These are phyloP conservation scores for Cystobasidiaceae sp. DNA, from an alignment of 1,284 basidiomycete genomes.

Conservation along the genomic window DNA sequence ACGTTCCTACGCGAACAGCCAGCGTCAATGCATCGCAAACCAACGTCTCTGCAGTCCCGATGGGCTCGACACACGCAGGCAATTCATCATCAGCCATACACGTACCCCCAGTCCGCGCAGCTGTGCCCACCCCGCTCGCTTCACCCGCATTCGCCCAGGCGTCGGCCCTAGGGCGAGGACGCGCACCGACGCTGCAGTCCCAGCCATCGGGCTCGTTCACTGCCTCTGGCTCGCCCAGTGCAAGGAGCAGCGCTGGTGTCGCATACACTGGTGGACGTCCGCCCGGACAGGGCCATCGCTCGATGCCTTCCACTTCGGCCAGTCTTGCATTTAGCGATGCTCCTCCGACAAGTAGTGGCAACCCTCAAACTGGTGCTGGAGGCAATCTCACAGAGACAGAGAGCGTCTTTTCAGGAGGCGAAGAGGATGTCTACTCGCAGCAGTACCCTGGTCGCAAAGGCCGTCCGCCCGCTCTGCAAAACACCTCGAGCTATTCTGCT, in stretches of 20 bases:
- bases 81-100: background rate
- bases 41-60: background rate
- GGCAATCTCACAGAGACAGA: constrained; percentile 20
- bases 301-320: constrained; percentile 23
- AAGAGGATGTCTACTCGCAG: constrained; percentile 6
- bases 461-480: background rate
- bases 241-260: background rate
- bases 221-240: background rate
- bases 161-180: constrained; percentile 19
- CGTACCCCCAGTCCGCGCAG: background rate
- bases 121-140: constrained; percentile 1
- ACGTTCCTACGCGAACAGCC: background rate
- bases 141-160: constrained; percentile 5
- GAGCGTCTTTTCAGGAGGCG: constrained; percentile 17
- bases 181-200: constrained; percentile 17
- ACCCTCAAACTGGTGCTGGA: background rate
- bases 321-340: constrained; percentile 24
- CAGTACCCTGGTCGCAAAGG: background rate
- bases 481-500: background rate
- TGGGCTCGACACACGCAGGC: background rate
- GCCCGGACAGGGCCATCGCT: constrained; percentile 8
- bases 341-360: background rate
- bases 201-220: background rate
- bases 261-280: background rate
- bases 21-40: background rate